Percentiles rank a stretch among this genome's conserved stretches.
Evolutionary conservation across 139 green algal genomes (phyloP).

Genomic region (Haematococcus lacustris): DNA sequence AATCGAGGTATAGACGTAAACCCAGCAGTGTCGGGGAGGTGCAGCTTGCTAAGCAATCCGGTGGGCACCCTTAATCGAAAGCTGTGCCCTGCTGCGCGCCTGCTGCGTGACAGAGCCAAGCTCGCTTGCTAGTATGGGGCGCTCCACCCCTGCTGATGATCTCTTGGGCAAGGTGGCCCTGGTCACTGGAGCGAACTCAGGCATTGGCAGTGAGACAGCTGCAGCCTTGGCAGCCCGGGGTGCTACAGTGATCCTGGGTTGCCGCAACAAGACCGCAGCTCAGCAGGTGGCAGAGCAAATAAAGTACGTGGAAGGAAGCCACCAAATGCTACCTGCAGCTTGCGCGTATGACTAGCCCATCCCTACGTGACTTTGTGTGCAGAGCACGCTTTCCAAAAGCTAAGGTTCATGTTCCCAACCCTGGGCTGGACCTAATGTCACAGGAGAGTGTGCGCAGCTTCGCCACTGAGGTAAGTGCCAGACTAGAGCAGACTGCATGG

Average conservation of each 20-base stretch:
- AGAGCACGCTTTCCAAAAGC: slow-evolving; percentile 8
- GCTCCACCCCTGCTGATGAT: too few species aligned
- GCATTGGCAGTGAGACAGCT: too few species aligned
- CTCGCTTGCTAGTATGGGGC: too few species aligned
- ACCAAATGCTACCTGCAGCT: background rate
- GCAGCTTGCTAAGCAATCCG: too few species aligned
- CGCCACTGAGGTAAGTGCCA: slow-evolving; percentile 18
- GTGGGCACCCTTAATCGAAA: too few species aligned
- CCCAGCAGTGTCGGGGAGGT: too few species aligned
- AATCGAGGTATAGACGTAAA: too few species aligned
- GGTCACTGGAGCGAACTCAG: too few species aligned
- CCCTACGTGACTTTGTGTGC: slow-evolving; percentile 1
- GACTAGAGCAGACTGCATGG: background rate
- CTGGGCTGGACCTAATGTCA: slow-evolving; percentile 36
- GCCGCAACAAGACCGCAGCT: slow-evolving; percentile 37
- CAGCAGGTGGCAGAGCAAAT: slow-evolving; percentile 32
- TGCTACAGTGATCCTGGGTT: slow-evolving; percentile 48
- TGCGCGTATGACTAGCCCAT: background rate
- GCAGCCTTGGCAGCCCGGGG: slow-evolving; percentile 34
- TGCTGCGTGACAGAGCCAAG: too few species aligned
- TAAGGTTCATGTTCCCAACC: slow-evolving; percentile 32
- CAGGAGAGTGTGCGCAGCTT: slow-evolving; percentile 47
- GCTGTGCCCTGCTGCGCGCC: too few species aligned
- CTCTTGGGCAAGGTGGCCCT: too few species aligned
- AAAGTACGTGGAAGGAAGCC: slow-evolving; percentile 12